phyloP scores from a whole-genome alignment of 495 filamentous ascomycete species.

The Penicillium dipodomyicola region DNA sequence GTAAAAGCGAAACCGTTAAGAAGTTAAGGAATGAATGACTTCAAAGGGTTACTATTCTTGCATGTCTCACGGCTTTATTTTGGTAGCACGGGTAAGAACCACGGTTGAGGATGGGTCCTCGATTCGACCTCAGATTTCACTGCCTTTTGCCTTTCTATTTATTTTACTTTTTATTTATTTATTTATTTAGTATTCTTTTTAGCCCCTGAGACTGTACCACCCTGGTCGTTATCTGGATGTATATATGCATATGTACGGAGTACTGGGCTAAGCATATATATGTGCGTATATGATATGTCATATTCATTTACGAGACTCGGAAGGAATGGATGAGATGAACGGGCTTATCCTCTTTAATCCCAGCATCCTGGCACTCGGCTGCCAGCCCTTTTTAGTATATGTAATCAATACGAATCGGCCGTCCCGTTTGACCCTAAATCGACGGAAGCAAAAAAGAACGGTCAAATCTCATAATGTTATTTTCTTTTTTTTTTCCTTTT shows the following conservation, averaged over 20 bases:
- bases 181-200: not conserved
- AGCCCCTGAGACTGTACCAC: constrained; percentile 2
- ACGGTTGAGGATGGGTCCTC: constrained; percentile 21
- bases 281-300: not conserved
- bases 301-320: not conserved
- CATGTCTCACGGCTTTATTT: constrained; percentile 16
- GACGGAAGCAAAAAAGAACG: not conserved
- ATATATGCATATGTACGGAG: constrained; percentile 1
- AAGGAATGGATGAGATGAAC: constrained; percentile 10
- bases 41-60: constrained; percentile 6
- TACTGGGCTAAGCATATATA: not conserved
- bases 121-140: not conserved
- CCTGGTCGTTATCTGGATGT: not conserved
- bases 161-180: not conserved
- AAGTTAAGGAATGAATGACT: not conserved
- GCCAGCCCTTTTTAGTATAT: not conserved
- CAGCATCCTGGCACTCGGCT: constrained; percentile 14
- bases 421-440: constrained; percentile 4
- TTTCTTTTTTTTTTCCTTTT: constrained; percentile 8
- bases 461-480: constrained; percentile 5
- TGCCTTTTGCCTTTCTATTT: not conserved
- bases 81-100: constrained; percentile 20
- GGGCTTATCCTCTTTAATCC: constrained; percentile 15
- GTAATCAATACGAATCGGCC: constrained; percentile 19
- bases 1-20: constrained; percentile 1